These are phyloP conservation scores for Hypoxylon intermedium DNA, from an alignment of 495 filamentous ascomycete species.

Conservation along the genomic window DNA sequence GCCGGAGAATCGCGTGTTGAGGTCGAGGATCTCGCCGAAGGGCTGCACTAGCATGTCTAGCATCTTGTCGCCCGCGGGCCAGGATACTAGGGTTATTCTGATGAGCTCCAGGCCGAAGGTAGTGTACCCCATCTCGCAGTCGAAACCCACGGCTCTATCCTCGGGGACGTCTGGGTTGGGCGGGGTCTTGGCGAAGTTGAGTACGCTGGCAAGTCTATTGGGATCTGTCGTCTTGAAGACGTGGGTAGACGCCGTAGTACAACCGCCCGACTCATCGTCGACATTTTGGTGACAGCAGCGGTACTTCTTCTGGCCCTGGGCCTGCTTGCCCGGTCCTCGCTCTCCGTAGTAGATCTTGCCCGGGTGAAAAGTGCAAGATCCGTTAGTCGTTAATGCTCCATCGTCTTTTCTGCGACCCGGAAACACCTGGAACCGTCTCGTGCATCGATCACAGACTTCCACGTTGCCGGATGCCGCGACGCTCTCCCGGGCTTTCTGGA, in stretches of 20 bases:
- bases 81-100: conserved; percentile 83
- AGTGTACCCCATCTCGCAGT: conserved; percentile 98
- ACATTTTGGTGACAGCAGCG: conserved; percentile 78
- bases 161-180: conserved; percentile 54
- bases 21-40: conserved; percentile 81
- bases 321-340: conserved; percentile 46
- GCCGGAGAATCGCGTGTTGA: conserved; percentile 90
- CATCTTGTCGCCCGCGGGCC: conserved; percentile 76
- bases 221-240: conserved; percentile 85
- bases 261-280: conserved; percentile 71
- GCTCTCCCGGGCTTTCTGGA: conserved; percentile 64
- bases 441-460: conserved; percentile 89
- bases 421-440: conserved; percentile 87
- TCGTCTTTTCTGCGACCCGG: conserved; percentile 82
- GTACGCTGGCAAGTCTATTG: conserved; percentile 75
- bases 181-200: conserved; percentile 83
- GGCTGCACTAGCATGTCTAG: conserved; percentile 88
- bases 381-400: conserved; percentile 77
- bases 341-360: conserved; percentile 66
- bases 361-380: conserved; percentile 78
- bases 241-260: conserved; percentile 70
- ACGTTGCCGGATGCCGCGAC: conserved; percentile 72
- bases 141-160: conserved; percentile 72
- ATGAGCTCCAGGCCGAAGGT: conserved; percentile 85
- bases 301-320: conserved; percentile 64